These are phyloP conservation scores for Chenopodium berlandieri DNA, from an alignment of 148 eudicot species.

Conservation along the genomic window DNA sequence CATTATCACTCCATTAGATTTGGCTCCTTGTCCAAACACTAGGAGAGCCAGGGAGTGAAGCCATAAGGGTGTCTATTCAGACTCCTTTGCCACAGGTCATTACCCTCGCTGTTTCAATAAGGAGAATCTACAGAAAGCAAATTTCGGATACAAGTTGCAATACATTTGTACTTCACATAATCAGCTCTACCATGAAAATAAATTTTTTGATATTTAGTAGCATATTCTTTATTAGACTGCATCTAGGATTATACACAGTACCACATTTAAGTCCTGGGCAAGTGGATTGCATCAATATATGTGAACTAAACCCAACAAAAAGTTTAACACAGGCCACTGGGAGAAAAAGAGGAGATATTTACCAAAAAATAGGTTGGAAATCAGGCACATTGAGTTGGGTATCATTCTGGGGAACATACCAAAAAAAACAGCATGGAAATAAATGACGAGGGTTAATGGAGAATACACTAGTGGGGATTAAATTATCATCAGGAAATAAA, in stretches of 20 bases:
- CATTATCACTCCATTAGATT: conserved; percentile 2
- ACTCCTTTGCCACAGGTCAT: conserved; percentile 21
- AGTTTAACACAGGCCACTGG: not conserved
- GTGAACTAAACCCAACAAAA: not conserved
- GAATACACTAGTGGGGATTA: conserved; percentile 13
- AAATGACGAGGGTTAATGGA: conserved; percentile 20
- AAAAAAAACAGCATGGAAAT: conserved; percentile 11
- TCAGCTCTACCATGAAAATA: not conserved
- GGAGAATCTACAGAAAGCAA: conserved; percentile 12
- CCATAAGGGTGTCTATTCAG: not conserved
- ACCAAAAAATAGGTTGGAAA: not conserved
- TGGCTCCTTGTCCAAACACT: conserved; percentile 1
- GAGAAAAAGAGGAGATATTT: not conserved
- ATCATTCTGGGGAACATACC: conserved; percentile 23
- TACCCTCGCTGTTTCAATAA: not conserved
- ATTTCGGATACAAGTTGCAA: not conserved
- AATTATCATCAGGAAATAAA: not conserved
- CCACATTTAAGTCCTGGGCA: not conserved
- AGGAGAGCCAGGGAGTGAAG: not conserved
- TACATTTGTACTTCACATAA: not conserved
- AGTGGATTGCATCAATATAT: not conserved
- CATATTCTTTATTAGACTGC: conserved; percentile 1
- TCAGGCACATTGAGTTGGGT: not conserved
- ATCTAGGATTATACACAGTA: not conserved
- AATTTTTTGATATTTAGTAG: not conserved